Conservation (phyloP, 371 early-diverging fungal species). For the Mucor velutinosus region DNA sequence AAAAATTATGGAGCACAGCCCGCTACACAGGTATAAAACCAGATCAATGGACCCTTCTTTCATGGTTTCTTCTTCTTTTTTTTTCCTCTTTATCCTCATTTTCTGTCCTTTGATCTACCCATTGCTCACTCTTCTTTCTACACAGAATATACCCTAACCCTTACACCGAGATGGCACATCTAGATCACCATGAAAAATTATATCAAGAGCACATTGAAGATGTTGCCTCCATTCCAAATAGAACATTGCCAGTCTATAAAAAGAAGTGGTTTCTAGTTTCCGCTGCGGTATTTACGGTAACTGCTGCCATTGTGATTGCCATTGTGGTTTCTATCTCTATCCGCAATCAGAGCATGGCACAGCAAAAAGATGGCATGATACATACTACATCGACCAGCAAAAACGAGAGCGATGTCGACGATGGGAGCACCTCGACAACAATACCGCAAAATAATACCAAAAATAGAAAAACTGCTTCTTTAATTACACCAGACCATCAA, state of each 20-base stretch:
- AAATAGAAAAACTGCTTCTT: neutral
- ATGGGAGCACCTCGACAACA: neutral
- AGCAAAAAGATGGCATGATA: neutral
- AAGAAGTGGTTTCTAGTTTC: neutral
- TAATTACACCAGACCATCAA: neutral
- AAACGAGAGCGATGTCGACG: neutral
- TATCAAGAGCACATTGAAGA: neutral
- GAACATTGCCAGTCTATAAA: neutral
- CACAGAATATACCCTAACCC: neutral
- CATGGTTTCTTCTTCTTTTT: neutral
- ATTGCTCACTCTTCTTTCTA: neutral
- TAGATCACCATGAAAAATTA: neutral
- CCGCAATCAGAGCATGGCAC: neutral
- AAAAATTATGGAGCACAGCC: neutral
- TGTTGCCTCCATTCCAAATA: neutral
- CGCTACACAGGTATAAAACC: neutral
- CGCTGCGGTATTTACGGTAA: neutral
- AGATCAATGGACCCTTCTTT: neutral
- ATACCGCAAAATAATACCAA: neutral
- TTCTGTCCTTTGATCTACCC: neutral
- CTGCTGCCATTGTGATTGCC: neutral
- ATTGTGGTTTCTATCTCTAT: slow-evolving; percentile 1
- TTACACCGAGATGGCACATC: neutral
- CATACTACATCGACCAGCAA: neutral
- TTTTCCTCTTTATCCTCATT: neutral